Percentiles rank a stretch among this genome's conserved stretches.
phyloP scores from a whole-genome alignment of 371 early-diverging fungal species.

The Apophysomyces trapeziformis region DNA sequence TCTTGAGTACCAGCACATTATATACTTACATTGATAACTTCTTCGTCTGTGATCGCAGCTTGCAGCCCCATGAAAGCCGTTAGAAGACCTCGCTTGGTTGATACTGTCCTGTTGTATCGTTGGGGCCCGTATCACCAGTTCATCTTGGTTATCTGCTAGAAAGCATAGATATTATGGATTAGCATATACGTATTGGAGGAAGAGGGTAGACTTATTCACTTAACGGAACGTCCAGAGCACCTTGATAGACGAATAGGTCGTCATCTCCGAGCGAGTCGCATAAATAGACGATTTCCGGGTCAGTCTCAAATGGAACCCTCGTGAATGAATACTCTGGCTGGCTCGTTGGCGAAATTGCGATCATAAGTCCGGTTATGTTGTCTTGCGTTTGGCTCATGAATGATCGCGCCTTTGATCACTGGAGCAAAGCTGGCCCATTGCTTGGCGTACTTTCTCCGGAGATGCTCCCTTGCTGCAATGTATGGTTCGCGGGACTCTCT shows the following conservation, averaged over 20 bases:
- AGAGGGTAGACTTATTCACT: neutral
- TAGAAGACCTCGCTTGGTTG: neutral
- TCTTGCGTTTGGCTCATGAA: neutral
- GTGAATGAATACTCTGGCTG: neutral
- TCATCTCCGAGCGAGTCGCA: slow-evolving; percentile 8
- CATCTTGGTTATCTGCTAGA: neutral
- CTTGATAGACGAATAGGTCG: slow-evolving; percentile 14
- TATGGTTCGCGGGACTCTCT: neutral
- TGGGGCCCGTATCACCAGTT: slow-evolving; percentile 1
- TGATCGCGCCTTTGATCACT: neutral
- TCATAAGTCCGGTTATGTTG: neutral
- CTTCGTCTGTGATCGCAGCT: neutral
- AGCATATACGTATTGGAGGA: neutral
- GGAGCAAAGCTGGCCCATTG: neutral
- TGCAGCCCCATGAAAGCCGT: neutral
- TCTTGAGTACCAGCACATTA: neutral
- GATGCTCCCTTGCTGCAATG: neutral
- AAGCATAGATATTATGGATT: neutral
- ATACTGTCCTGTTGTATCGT: neutral
- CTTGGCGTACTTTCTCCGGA: slow-evolving; percentile 13
- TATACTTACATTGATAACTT: slow-evolving; percentile 1
- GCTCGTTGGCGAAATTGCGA: neutral
- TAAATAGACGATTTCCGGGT: slow-evolving; percentile 14
- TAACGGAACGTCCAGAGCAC: slow-evolving; percentile 16
- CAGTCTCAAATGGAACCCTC: slow-evolving; percentile 15